These are phyloP conservation scores for Paspalum notatum DNA, from an alignment of 176 grass and related monocot genomes.

Conservation along the genomic window DNA sequence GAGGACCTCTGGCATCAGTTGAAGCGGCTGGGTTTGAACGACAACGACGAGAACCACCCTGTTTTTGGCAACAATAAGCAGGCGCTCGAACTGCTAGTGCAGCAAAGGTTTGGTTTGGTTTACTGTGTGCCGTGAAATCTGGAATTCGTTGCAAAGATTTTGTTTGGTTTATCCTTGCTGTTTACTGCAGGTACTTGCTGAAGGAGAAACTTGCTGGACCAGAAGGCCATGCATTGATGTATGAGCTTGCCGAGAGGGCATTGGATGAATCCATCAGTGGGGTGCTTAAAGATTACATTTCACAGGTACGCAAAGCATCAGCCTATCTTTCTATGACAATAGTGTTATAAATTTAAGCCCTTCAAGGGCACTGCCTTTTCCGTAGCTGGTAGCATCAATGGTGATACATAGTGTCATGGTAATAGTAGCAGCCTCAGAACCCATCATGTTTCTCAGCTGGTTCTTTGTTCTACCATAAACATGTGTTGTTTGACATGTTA, in stretches of 20 bases:
- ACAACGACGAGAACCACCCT: constrained; percentile 62
- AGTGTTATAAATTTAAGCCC: constrained; percentile 5
- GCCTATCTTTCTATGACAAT: not conserved
- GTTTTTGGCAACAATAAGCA: constrained; percentile 79
- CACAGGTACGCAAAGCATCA: constrained; percentile 53
- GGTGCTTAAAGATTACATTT: constrained; percentile 76
- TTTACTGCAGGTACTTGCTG: constrained; percentile 65
- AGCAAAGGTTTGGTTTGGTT: constrained; percentile 75
- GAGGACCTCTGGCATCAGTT: constrained; percentile 94
- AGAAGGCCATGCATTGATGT: constrained; percentile 75
- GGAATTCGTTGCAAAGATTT: not conserved
- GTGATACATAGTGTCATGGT: not conserved
- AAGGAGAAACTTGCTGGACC: constrained; percentile 88
- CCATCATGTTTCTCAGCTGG: not conserved
- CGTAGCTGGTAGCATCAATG: not conserved
- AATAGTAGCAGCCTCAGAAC: not conserved
- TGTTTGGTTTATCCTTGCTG: constrained; percentile 21
- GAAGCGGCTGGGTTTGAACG: constrained; percentile 66
- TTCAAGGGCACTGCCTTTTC: constrained; percentile 1
- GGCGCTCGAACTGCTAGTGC: constrained; percentile 74
- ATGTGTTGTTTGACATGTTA: not conserved
- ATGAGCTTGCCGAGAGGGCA: constrained; percentile 90
- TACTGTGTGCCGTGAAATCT: not conserved
- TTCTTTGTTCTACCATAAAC: not conserved
- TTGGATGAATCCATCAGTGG: constrained; percentile 67